Base-by-base conservation (phyloP, 2,329 filamentous ascomycete genomes). In the Diplodia mutila region DNA sequence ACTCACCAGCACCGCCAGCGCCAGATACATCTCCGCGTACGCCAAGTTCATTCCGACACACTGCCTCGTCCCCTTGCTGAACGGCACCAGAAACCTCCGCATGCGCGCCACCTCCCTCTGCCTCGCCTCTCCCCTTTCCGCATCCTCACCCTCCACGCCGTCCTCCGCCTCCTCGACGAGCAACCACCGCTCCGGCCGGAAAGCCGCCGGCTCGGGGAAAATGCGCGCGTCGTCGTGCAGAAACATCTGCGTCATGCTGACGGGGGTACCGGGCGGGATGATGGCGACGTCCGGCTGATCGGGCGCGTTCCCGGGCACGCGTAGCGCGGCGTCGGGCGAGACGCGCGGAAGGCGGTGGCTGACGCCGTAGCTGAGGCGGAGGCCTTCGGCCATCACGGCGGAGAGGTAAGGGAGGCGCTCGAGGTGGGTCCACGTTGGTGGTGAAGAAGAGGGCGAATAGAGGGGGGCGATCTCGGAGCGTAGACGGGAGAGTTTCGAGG, bases 1-100 rank as follows among this genome's bases (percentile, higher is more conserved):
- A 27, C 48, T 21, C 63, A 75, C 73, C 23, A 77, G 32, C 54
- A 66, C 67, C 23, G 68, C 74, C 29, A 76, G 61, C 52, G 69
- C 70, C 14, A 73, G 32, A 52, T 70, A 71, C 11, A 77, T 27
- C 68, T 76, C 75, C 5, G 72, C 73, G 65, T 73, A 72, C 5
- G 71, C 75, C 25, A 76, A 55, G 68, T 81, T 78, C 64, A 81
- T 78, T 4, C 80, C 81, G 37, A 81, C 69, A 67, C 80, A 83
- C 23, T 72, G 71, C 32, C 80, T 69, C 5, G 75, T 76, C 0
- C 80, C 80, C 46, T 75, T 77, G 39, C 74, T 75, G 65, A 83
- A 83, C 0, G 76, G 68, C 8, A 82, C 74, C 32, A 82, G 68
- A 21, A 61, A 67, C 27, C 54, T 39, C 16, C 64, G 39, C 64